Percentiles rank a stretch among this genome's conserved stretches.
phyloP scores from a whole-genome alignment of 371 early-diverging fungal genomes.

The Smittium mucronatum region DNA sequence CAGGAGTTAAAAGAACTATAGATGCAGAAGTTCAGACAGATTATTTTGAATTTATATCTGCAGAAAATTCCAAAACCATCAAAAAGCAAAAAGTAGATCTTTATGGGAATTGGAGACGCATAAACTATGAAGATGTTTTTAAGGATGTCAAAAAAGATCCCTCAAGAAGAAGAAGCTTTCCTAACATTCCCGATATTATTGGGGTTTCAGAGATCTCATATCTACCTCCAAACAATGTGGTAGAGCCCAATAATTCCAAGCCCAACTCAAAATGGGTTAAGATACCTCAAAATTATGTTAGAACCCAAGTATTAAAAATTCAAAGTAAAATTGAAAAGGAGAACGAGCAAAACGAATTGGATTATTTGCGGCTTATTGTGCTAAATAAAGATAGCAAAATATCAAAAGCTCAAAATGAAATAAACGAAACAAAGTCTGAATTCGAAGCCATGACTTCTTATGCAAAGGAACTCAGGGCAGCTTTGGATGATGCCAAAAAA shows the following conservation, averaged over 20 bases:
- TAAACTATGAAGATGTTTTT: neutral
- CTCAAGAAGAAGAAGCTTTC: neutral
- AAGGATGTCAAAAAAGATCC: neutral
- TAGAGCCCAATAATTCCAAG: neutral
- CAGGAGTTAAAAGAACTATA: neutral
- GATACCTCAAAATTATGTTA: too few species aligned
- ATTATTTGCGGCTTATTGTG: neutral
- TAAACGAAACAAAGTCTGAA: slow-evolving; percentile 35
- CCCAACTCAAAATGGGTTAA: too few species aligned
- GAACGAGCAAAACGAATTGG: slow-evolving; percentile 3
- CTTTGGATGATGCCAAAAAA: slow-evolving; percentile 12
- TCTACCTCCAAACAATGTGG: neutral
- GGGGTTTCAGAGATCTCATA: neutral
- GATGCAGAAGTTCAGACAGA: slow-evolving; percentile 5
- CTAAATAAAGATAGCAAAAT: neutral
- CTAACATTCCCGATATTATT: neutral
- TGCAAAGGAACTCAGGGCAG: slow-evolving; percentile 18
- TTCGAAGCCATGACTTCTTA: slow-evolving; percentile 38
- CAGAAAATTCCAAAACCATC: neutral
- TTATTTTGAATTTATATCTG: neutral
- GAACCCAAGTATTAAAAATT: neutral
- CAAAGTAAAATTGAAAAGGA: neutral
- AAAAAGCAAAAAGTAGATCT: neutral
- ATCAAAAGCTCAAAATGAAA: slow-evolving; percentile 14
- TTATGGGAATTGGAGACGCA: neutral